Base-by-base conservation (phyloP, 108 stramenopile genomes). In the Hondaea fermentalgiana region DNA sequence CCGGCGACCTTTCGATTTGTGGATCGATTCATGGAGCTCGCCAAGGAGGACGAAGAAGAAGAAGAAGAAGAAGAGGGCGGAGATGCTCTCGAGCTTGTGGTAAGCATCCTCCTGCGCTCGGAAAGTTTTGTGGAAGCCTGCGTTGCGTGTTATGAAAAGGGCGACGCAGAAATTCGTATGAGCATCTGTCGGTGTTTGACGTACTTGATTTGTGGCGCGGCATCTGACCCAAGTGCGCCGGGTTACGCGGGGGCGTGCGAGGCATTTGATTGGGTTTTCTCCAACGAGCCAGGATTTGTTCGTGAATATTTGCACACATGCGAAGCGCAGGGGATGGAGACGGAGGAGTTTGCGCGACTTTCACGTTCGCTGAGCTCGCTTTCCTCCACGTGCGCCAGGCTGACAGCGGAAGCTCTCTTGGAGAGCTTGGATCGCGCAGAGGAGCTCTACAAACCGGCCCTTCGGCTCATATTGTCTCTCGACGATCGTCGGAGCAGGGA, bases 251-350 rank as follows among this genome's bases (percentile, higher is more conserved):
- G 23, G 8, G 72, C 44, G 44, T 83, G 49, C 51, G 72, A 83
- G 49, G 51, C 72, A 5, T 83, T 83, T 83, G 72, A 83, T n/a
- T 83, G 72, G 72, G 72, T 83, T 17, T 53, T 83, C 23, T 83
- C 72, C 21, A 83, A 28, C 72, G 72, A 83, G 0, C 3, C 44
- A 10, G 51, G 49, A n/a, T 83, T 83, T n/a, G 8, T n/a, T 10
- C 49, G 51, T 10, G 51, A 3, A 5, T 53, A 45, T 28, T 23
- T 83, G 51, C 49, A 16, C 8, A 3, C 51, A 10, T 83, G 44
- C 72, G 72, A 83, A 83, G n/a, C 6, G 44, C 10, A 5, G n/a
- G 44, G 42, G n/a, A 23, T 5, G 5, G 51, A 53, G 12, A 5
- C 51, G n/a, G 44, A 47, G 51, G 21, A 12, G 44, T 83, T 83